phyloP scores from a whole-genome alignment of 345 rosid genomes.

The Camelina laxa region DNA sequence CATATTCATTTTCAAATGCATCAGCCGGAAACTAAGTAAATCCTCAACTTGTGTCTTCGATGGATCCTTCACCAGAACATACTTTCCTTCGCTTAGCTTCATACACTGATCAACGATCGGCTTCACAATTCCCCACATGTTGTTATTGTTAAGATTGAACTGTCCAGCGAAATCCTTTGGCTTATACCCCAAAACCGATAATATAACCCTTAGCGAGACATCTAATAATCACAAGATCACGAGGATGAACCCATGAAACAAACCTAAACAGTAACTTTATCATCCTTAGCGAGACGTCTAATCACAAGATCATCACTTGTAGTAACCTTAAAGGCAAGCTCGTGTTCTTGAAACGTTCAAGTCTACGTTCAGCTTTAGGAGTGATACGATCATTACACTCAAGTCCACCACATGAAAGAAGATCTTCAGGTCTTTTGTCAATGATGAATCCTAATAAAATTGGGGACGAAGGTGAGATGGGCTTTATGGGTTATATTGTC shows the following conservation, averaged over 20 bases:
- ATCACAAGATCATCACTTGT: constrained; percentile 96
- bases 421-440: constrained; percentile 88
- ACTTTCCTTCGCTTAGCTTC: constrained; percentile 57
- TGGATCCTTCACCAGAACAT: constrained; percentile 93
- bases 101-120: constrained; percentile 91
- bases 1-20: constrained; percentile 97
- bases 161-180: constrained; percentile 88
- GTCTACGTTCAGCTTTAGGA: constrained; percentile 78
- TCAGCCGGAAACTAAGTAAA: constrained; percentile 95
- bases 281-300: constrained; percentile 85
- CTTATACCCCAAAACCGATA: constrained; percentile 87
- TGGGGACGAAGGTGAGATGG: too few relatives aligned
- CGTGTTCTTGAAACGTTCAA: constrained; percentile 91
- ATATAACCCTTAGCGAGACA: constrained; percentile 48
- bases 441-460: constrained; percentile 30
- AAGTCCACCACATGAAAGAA: constrained; percentile 76
- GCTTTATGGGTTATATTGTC: neutral
- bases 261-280: constrained; percentile 94
- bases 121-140: constrained; percentile 99
- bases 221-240: constrained; percentile 53
- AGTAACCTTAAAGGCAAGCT: constrained; percentile 76
- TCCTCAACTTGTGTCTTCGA: constrained; percentile 90
- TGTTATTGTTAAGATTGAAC: constrained; percentile 79
- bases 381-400: constrained; percentile 86
- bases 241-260: constrained; percentile 95